These are phyloP conservation scores for Rhynchosporium graminicola DNA, from an alignment of 2,329 filamentous ascomycete genomes.

Conservation along the genomic window DNA sequence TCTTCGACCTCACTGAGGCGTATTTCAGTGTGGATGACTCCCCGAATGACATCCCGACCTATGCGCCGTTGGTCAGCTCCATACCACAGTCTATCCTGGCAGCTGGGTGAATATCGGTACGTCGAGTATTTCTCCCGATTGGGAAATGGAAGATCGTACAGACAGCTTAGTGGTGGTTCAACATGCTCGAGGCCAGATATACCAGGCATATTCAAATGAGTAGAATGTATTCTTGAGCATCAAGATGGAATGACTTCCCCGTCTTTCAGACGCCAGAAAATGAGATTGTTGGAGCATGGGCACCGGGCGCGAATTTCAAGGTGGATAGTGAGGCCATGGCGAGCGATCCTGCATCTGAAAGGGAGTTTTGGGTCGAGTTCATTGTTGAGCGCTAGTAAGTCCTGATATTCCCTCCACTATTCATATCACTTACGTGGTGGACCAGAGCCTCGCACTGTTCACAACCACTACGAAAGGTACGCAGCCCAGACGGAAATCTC, in stretches of 20 bases:
- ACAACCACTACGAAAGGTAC: conserved; percentile 11
- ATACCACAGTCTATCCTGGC: background rate
- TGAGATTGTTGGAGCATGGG: background rate
- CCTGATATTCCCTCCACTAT: background rate
- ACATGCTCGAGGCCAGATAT: conserved; percentile 5
- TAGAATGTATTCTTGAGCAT: conserved; percentile 1
- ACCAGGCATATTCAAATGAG: conserved; percentile 12
- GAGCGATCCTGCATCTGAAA: background rate
- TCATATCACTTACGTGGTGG: background rate
- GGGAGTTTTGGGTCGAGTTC: background rate
- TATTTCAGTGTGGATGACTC: conserved; percentile 8
- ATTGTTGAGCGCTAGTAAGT: conserved; percentile 18
- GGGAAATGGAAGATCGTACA: conserved; percentile 10
- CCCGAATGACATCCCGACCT: background rate
- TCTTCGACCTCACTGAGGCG: background rate
- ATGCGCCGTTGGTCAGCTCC: background rate
- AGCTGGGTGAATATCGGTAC: conserved; percentile 2
- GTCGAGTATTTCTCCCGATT: conserved; percentile 3
- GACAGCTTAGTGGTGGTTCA: conserved; percentile 15
- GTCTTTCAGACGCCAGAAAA: conserved; percentile 6
- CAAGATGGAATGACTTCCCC: background rate
- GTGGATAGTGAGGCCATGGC: background rate
- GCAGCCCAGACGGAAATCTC: background rate
- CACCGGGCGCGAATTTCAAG: background rate
- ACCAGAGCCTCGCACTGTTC: conserved; percentile 16